A percentile compares a stretch with the other conserved stretches of the same genome.
These are phyloP conservation scores for Fusarium albidum DNA, from an alignment of 2,329 filamentous ascomycete genomes.

Conservation along the genomic window DNA sequence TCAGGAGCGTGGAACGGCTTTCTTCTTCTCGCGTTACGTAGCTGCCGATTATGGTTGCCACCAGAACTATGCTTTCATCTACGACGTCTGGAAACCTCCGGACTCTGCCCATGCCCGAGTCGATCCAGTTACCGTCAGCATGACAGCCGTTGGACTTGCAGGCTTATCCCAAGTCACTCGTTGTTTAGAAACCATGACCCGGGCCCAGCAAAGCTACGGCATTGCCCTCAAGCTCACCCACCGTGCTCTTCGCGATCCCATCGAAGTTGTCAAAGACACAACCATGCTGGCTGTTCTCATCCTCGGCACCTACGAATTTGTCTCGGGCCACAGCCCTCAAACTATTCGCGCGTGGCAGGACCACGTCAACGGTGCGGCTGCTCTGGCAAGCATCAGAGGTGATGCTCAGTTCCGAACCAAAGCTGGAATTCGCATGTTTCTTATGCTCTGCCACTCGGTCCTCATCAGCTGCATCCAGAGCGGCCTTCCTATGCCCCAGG, in stretches of 20 bases:
- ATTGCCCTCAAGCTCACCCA: slow-evolving; percentile 61
- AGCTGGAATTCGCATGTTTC: slow-evolving; percentile 60
- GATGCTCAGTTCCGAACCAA: slow-evolving; percentile 54
- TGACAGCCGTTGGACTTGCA: slow-evolving; percentile 63
- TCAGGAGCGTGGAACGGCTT: slow-evolving; percentile 56
- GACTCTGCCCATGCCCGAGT: slow-evolving; percentile 43
- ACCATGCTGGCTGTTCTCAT: slow-evolving; percentile 64
- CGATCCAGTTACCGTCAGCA: slow-evolving; percentile 59
- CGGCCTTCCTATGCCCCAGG: slow-evolving; percentile 56
- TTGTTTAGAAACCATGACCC: slow-evolving; percentile 52
- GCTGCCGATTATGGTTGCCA: slow-evolving; percentile 55
- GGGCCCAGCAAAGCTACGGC: slow-evolving; percentile 60
- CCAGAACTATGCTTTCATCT: slow-evolving; percentile 62
- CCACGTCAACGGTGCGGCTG: slow-evolving; percentile 61
- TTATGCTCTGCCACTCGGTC: slow-evolving; percentile 60
- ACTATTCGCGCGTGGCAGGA: slow-evolving; percentile 61
- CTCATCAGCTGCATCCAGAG: slow-evolving; percentile 62
- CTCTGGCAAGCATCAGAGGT: slow-evolving; percentile 59
- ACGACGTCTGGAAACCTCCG: slow-evolving; percentile 60
- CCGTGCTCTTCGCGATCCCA: slow-evolving; percentile 55
- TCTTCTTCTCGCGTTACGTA: slow-evolving; percentile 62
- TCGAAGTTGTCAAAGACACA: slow-evolving; percentile 54
- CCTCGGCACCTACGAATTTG: slow-evolving; percentile 62
- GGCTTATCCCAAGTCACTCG: slow-evolving; percentile 57
- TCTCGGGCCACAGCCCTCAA: slow-evolving; percentile 55